Conservation (phyloP, 306 rosid species). For the Trifolium subterraneum region DNA sequence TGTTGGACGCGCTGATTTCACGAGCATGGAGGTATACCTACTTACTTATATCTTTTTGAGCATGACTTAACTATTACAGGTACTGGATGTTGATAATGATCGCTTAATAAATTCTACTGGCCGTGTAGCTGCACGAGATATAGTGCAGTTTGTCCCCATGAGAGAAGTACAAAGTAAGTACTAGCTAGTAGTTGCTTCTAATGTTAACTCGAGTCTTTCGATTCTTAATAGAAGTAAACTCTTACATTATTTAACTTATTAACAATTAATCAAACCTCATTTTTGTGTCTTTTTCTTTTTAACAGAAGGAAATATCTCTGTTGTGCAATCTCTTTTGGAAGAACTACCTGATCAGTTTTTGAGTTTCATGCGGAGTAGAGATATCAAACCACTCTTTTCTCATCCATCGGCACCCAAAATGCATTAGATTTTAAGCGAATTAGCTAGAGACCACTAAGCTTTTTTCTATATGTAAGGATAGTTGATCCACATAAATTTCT, state of each 20-base stretch:
- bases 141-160: constrained; percentile 89
- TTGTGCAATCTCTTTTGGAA: constrained; percentile 76
- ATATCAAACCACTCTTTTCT: constrained; percentile 53
- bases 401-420: constrained; percentile 20
- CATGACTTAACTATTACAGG: constrained; percentile 44
- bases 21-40: constrained; percentile 67
- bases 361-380: constrained; percentile 67
- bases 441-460: not conserved
- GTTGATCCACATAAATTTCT: not conserved
- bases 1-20: constrained; percentile 82
- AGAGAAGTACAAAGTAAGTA: constrained; percentile 65
- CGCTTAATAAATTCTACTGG: constrained; percentile 69
- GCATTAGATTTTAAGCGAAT: constrained; percentile 15
- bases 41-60: not conserved
- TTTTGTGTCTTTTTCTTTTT: not conserved
- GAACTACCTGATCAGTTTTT: constrained; percentile 85
- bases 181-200: not conserved
- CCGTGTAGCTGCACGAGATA: constrained; percentile 77
- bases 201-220: not conserved
- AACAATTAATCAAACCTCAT: not conserved
- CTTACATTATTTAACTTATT: not conserved
- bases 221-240: not conserved
- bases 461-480: not conserved
- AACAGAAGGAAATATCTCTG: constrained; percentile 63
- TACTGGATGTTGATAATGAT: constrained; percentile 86